Conservation (phyloP, 768 basidiomycete species). For the Termitomyces sp. region DNA sequence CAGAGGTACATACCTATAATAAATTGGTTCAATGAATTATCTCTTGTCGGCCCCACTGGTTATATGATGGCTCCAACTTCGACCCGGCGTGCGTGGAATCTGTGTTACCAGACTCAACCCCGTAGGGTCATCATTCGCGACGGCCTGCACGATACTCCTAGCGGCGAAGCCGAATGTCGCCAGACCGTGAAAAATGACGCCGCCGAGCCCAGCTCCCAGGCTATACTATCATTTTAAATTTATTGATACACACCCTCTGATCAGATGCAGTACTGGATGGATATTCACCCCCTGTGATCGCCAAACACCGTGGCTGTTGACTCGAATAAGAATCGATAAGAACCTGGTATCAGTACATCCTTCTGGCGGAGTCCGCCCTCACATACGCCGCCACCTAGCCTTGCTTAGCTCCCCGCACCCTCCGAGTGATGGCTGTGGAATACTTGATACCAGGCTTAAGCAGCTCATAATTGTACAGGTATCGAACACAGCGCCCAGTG, state of each 20-base stretch:
- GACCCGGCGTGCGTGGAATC: conserved; percentile 23
- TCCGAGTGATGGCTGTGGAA: too few relatives aligned
- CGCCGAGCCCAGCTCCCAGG: conserved; percentile 65
- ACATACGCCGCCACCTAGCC: too few relatives aligned
- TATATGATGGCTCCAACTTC: conserved; percentile 10
- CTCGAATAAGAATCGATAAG: too few relatives aligned
- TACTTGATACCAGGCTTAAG: not conserved
- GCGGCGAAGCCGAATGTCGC: conserved; percentile 82
- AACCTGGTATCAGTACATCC: too few relatives aligned
- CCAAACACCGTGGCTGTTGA: too few relatives aligned
- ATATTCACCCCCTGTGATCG: too few relatives aligned
- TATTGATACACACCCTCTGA: too few relatives aligned
- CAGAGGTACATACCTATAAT: not conserved
- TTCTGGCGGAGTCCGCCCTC: too few relatives aligned
- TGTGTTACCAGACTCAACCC: conserved; percentile 26
- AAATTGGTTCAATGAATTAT: not conserved
- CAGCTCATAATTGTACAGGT: not conserved
- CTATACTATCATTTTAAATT: too few relatives aligned
- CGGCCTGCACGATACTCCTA: conserved; percentile 64
- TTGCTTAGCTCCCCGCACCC: too few relatives aligned
- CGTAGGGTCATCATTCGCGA: conserved; percentile 64
- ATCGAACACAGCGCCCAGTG: not conserved
- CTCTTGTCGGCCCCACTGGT: not conserved
- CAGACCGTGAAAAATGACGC: conserved; percentile 82
- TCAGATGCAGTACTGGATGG: too few relatives aligned